Conservation (phyloP, 768 basidiomycete species). For the Hygrophorus russula region DNA sequence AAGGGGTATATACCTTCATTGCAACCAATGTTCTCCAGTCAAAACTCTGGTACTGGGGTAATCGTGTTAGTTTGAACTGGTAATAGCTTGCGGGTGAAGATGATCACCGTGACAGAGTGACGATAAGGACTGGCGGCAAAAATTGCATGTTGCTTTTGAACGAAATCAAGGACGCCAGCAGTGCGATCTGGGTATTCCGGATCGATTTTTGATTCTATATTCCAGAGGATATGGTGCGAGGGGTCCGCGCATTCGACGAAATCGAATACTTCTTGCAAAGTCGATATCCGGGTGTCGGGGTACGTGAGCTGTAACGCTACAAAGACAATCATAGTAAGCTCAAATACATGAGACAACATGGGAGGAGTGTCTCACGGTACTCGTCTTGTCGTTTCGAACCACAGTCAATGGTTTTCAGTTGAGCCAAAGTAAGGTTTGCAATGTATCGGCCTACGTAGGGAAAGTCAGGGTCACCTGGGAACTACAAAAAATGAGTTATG, state of each 20-base stretch:
- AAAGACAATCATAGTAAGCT: not conserved
- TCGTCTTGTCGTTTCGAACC: slow-evolving; percentile 51
- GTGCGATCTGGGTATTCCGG: slow-evolving; percentile 42
- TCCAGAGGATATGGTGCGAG: slow-evolving; percentile 49
- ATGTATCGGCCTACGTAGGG: slow-evolving; percentile 72
- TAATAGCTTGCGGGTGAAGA: not conserved
- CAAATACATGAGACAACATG: not conserved
- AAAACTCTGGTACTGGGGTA: slow-evolving; percentile 61
- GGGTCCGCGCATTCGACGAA: slow-evolving; percentile 69
- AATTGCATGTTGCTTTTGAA: slow-evolving; percentile 44
- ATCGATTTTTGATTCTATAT: slow-evolving; percentile 73
- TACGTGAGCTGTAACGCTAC: slow-evolving; percentile 54
- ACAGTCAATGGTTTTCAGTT: slow-evolving; percentile 74
- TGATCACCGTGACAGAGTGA: slow-evolving; percentile 49
- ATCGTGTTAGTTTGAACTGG: not conserved
- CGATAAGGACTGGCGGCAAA: slow-evolving; percentile 52
- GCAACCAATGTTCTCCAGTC: slow-evolving; percentile 68
- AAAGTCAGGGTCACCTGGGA: slow-evolving; percentile 44
- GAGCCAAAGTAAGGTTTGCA: slow-evolving; percentile 68
- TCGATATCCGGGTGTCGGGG: slow-evolving; percentile 61
- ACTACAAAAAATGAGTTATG: slow-evolving; percentile 22
- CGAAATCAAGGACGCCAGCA: slow-evolving; percentile 45
- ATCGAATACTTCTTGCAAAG: slow-evolving; percentile 61
- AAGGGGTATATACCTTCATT: slow-evolving; percentile 47
- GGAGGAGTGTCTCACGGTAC: slow-evolving; percentile 40